Evolutionary conservation across 768 basidiomycete genomes (phyloP).

Genomic region (Calocera viscosa): DNA sequence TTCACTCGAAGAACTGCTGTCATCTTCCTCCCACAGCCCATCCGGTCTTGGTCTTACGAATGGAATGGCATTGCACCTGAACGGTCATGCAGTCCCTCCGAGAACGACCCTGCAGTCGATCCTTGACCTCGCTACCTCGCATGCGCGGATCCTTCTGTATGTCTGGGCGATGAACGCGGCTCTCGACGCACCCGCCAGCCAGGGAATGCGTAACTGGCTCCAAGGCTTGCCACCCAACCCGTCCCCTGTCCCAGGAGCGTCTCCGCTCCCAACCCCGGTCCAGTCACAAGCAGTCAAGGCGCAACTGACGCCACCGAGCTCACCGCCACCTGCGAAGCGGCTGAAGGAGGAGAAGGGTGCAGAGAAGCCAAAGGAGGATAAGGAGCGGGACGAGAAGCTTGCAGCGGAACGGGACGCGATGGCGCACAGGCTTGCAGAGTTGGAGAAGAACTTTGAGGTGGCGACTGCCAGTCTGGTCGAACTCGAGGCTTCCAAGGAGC

Average conservation of each 20-base stretch:
- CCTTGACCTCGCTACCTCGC: neutral
- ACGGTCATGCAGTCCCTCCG: neutral
- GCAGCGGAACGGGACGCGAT: neutral
- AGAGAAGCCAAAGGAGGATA: neutral
- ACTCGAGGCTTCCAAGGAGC: neutral
- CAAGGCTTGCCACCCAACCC: neutral
- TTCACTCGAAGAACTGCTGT: neutral
- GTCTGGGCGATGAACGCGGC: neutral
- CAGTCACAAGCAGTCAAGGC: neutral
- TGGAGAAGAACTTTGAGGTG: neutral
- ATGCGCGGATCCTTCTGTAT: neutral
- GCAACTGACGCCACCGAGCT: neutral
- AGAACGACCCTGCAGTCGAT: neutral
- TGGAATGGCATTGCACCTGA: neutral
- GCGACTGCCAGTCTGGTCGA: neutral
- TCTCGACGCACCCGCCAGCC: neutral
- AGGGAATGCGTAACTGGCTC: neutral
- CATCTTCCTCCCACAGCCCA: neutral
- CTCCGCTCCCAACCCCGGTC: neutral
- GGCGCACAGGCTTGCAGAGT: neutral
- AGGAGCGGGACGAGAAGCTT: neutral
- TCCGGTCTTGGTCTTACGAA: neutral
- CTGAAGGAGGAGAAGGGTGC: neutral
- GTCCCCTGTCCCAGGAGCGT: neutral
- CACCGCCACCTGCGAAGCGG: neutral